Evolutionary conservation across 2,329 filamentous ascomycete species (phyloP).

Genomic region (Claviceps sp.): DNA sequence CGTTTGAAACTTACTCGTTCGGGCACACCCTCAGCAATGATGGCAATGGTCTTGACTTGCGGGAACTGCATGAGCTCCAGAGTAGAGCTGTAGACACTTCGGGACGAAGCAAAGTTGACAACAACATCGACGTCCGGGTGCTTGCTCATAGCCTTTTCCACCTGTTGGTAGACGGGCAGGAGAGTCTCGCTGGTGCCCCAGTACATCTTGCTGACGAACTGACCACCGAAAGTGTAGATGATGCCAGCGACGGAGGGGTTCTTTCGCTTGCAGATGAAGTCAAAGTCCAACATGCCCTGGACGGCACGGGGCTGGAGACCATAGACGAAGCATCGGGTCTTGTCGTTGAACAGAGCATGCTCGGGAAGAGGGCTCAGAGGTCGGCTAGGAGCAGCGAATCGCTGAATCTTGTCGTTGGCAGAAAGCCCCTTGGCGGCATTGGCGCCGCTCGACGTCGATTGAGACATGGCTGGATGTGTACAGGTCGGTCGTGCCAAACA

Average conservation of each 20-base stretch:
- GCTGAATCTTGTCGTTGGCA: slow-evolving; percentile 97
- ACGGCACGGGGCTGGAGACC: slow-evolving; percentile 92
- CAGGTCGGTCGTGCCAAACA: slow-evolving; percentile 6
- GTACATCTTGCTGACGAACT: slow-evolving; percentile 99
- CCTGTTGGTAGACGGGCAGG: slow-evolving; percentile 92
- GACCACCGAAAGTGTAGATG: slow-evolving; percentile 98
- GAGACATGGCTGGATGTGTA: slow-evolving; percentile 32
- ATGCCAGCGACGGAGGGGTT: slow-evolving; percentile 96
- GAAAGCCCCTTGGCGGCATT: slow-evolving; percentile 44
- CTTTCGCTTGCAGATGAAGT: slow-evolving; percentile 99
- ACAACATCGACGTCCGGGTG: slow-evolving; percentile 94
- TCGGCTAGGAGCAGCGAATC: slow-evolving; percentile 85
- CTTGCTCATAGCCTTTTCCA: slow-evolving; percentile 86
- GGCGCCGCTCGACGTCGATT: slow-evolving; percentile 32
- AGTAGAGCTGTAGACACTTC: slow-evolving; percentile 95
- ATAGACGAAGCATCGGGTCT: slow-evolving; percentile 99
- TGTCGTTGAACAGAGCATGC: slow-evolving; percentile 94
- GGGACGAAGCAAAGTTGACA: slow-evolving; percentile 98
- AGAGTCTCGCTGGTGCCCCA: slow-evolving; percentile 99
- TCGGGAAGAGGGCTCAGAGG: slow-evolving; percentile 76
- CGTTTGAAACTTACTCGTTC: slow-evolving; percentile 60
- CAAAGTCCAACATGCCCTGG: slow-evolving; percentile 94
- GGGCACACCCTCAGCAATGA: slow-evolving; percentile 97
- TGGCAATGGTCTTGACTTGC: slow-evolving; percentile 97
- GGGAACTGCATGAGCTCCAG: slow-evolving; percentile 97